phyloP scores from a whole-genome alignment of 148 eudicot species.

The Spergularia bocconei region DNA sequence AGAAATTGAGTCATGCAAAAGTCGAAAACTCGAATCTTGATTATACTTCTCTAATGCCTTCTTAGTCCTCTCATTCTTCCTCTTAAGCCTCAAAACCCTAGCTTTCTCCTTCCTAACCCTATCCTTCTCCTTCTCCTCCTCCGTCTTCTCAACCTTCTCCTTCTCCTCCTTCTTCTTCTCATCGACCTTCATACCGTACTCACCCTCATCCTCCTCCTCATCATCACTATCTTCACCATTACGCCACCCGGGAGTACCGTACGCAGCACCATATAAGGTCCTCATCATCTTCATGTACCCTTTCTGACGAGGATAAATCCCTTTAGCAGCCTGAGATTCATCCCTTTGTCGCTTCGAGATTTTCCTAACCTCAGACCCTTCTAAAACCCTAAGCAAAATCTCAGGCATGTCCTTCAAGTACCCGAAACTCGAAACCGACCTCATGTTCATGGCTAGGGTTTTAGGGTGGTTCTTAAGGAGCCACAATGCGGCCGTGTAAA shows the following conservation, averaged over 20 bases:
- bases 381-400: conserved; percentile 17
- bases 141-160: neutral
- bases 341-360: conserved; percentile 13
- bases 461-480: conserved; percentile 9
- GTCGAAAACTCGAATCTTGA: neutral
- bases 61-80: conserved; percentile 10
- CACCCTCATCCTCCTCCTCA: neutral
- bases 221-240: neutral
- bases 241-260: neutral
- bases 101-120: conserved; percentile 16
- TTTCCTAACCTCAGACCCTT: conserved; percentile 11
- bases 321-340: neutral
- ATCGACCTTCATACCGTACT: neutral
- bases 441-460: conserved; percentile 5
- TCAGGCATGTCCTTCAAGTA: conserved; percentile 19
- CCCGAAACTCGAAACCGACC: conserved; percentile 8
- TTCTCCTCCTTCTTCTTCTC: neutral
- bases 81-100: conserved; percentile 7
- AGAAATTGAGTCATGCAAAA: conserved; percentile 15
- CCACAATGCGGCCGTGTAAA: conserved; percentile 20
- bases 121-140: conserved; percentile 15
- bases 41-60: conserved; percentile 9
- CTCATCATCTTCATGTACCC: too few relatives aligned
- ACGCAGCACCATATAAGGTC: too few relatives aligned
- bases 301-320: neutral